Evolutionary conservation across 768 basidiomycete species (phyloP).

Genomic region (Chalciporus sphaerocephalus): DNA sequence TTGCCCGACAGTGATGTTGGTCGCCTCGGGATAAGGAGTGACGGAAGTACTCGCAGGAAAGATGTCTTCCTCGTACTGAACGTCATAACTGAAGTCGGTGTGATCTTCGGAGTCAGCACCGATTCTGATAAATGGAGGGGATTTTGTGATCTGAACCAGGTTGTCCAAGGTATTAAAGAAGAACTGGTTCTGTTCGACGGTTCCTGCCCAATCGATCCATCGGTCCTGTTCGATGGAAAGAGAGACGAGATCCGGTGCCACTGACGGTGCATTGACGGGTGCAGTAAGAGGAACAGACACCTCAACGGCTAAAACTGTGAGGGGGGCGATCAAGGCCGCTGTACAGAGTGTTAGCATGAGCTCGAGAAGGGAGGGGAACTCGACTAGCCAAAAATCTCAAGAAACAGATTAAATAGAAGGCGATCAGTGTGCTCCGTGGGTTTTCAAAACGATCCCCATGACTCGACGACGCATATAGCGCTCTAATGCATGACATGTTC

Average conservation of each 20-base stretch:
- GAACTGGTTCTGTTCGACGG: conserved; percentile 48
- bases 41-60: conserved; percentile 48
- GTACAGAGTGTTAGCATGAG: conserved; percentile 4
- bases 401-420: neutral
- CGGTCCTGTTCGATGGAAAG: conserved; percentile 70
- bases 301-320: conserved; percentile 11
- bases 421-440: neutral
- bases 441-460: neutral
- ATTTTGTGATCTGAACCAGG: conserved; percentile 47
- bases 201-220: conserved; percentile 66
- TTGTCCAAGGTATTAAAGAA: conserved; percentile 58
- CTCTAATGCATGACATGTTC: neutral
- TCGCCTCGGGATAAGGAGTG: conserved; percentile 66
- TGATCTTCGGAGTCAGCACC: conserved; percentile 56
- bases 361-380: neutral
- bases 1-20: conserved; percentile 53
- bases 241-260: conserved; percentile 50
- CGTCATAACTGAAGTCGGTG: conserved; percentile 48
- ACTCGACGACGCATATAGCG: conserved; percentile 1
- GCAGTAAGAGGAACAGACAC: conserved; percentile 40
- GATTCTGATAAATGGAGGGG: conserved; percentile 54
- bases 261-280: conserved; percentile 32
- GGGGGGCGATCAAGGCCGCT: neutral
- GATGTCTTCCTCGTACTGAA: conserved; percentile 44
- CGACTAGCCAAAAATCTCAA: neutral